These are phyloP conservation scores for Chlorella ohadii DNA, from an alignment of 139 green algal species.

Conservation along the genomic window DNA sequence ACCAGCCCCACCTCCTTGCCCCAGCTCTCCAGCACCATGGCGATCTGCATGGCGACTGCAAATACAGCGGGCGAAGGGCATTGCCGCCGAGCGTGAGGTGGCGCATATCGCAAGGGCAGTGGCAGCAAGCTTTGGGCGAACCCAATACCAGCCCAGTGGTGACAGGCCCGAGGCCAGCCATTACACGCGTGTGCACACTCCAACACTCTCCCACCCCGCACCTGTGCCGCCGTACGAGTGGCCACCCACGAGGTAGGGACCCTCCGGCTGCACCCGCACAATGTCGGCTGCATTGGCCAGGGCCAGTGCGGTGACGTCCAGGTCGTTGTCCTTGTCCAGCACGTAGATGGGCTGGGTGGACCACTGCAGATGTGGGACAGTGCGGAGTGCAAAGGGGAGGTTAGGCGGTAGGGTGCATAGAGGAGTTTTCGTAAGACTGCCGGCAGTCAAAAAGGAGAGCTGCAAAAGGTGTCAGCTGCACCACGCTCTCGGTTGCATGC, in stretches of 20 bases:
- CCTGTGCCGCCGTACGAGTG: slow-evolving; percentile 84
- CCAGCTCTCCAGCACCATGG: slow-evolving; percentile 82
- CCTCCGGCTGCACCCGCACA: slow-evolving; percentile 75
- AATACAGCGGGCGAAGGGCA: too few relatives aligned
- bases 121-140: too few relatives aligned
- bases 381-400: background rate
- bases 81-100: too few relatives aligned
- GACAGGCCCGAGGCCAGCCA: too few relatives aligned
- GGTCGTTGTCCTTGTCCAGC: slow-evolving; percentile 93
- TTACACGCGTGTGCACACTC: too few relatives aligned
- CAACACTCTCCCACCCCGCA: too few relatives aligned
- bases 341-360: slow-evolving; percentile 90
- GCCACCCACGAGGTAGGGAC: slow-evolving; percentile 87
- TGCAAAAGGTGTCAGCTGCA: too few relatives aligned
- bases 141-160: too few relatives aligned
- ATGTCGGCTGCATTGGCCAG: slow-evolving; percentile 81
- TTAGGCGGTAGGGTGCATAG: background rate
- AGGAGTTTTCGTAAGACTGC: too few relatives aligned
- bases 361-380: slow-evolving; percentile 42
- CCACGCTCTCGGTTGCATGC: too few relatives aligned
- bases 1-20: slow-evolving; percentile 83
- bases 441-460: too few relatives aligned
- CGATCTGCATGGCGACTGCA: slow-evolving; percentile 83
- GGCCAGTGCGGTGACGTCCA: slow-evolving; percentile 75
- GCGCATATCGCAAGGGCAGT: too few relatives aligned